Evolutionary conservation across 1,284 basidiomycete genomes (phyloP).

Genomic region (Fomitopsis pinicola): DNA sequence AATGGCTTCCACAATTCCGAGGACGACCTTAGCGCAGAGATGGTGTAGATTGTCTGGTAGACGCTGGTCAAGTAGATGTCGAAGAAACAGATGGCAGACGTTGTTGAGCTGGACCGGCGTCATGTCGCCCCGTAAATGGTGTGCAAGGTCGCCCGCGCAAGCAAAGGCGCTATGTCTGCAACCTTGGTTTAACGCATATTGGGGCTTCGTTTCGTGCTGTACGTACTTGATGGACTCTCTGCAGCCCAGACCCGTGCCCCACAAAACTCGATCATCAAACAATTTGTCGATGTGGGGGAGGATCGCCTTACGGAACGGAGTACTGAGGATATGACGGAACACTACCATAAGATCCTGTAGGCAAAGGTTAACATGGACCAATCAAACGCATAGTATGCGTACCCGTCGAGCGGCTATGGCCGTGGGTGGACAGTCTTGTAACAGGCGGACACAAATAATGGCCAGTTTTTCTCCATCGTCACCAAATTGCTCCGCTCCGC

Average conservation of each 20-base stretch:
- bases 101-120: constrained; percentile 75
- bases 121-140: constrained; percentile 87
- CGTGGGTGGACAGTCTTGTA: constrained; percentile 93
- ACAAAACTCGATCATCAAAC: constrained; percentile 87
- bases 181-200: constrained; percentile 6
- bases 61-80: constrained; percentile 87
- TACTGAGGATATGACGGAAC: constrained; percentile 86
- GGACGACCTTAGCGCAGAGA: constrained; percentile 91
- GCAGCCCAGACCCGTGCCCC: constrained; percentile 80
- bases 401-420: constrained; percentile 82
- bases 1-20: constrained; percentile 86
- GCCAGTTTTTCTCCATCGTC: constrained; percentile 83
- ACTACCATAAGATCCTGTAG: constrained; percentile 90
- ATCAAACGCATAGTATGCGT: constrained; percentile 6
- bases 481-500: constrained; percentile 65
- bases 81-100: constrained; percentile 84
- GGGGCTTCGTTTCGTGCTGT: neutral
- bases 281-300: constrained; percentile 87
- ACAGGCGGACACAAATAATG: constrained; percentile 76
- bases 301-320: constrained; percentile 79
- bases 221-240: constrained; percentile 79
- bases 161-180: constrained; percentile 79
- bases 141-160: constrained; percentile 90
- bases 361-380: neutral
- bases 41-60: constrained; percentile 83